A percentile compares a stretch with the other conserved stretches of the same genome.
phyloP scores from a whole-genome alignment of 352 stramenopile genomes.

The Phytophthora sojae region DNA sequence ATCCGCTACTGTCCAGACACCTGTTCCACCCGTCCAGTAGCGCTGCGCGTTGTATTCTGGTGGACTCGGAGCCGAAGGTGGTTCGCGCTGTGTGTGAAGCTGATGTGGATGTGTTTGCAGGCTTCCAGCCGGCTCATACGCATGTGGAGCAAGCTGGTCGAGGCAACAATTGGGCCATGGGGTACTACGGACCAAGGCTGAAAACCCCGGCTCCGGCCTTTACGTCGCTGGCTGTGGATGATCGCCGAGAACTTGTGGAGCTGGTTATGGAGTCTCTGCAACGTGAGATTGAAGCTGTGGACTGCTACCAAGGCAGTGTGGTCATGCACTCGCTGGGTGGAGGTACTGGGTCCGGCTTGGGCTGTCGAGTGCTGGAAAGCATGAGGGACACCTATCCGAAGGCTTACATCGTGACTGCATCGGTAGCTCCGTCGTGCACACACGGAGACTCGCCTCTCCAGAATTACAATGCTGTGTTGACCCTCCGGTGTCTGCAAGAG shows the following conservation, averaged over 20 bases:
- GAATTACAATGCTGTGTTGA: constrained; percentile 89
- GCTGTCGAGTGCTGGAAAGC: constrained; percentile 83
- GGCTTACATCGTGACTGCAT: constrained; percentile 68
- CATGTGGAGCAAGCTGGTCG: constrained; percentile 77
- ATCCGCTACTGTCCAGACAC: constrained; percentile 39
- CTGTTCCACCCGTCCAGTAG: constrained; percentile 57
- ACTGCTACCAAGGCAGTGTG: constrained; percentile 77
- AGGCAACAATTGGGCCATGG: constrained; percentile 92
- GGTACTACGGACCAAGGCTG: constrained; percentile 56
- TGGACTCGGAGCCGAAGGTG: constrained; percentile 86
- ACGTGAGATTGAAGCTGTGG: constrained; percentile 71
- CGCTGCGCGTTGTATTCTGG: constrained; percentile 71
- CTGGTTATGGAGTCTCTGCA: constrained; percentile 79
- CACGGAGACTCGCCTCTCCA: constrained; percentile 82
- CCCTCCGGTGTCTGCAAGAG: constrained; percentile 71
- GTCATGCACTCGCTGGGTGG: constrained; percentile 86
- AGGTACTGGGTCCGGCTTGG: constrained; percentile 82
- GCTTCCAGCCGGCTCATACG: constrained; percentile 52
- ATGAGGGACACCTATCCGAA: constrained; percentile 84
- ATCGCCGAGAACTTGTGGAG: constrained; percentile 63
- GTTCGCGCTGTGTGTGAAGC: constrained; percentile 44
- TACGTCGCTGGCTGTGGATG: constrained; percentile 40
- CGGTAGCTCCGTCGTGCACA: constrained; percentile 69
- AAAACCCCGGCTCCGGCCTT: constrained; percentile 32
- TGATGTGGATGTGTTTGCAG: neutral